Base-by-base conservation (phyloP, 768 basidiomycete species). In the Tylopilus cervinicoccineus region DNA sequence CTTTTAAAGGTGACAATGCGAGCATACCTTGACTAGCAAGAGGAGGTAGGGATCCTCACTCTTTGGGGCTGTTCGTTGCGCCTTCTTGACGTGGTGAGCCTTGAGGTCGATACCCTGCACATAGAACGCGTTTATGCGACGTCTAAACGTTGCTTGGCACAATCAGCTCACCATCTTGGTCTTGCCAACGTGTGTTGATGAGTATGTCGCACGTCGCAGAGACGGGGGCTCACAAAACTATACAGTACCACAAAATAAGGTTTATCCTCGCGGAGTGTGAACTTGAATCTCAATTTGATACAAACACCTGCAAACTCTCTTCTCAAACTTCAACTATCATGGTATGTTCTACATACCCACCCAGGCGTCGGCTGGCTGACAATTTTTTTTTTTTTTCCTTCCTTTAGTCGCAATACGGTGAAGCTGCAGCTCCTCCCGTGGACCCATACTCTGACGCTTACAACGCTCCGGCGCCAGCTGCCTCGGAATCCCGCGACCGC, bases 31-130 rank as follows among this genome's bases (percentile, higher is more conserved):
- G 74, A 98, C 96, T 54, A 99, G 85, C 64, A 98, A 81, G 63
- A 96, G 84, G 62, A 99, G 83, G 77, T 99, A 98, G 16, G 95
- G 95, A 74, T 99, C 96, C 88, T 97, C 92, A 71, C 92, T 95
- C 79, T 90, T 91, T 70, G 96, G 96, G 55, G 91, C 91, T 60
- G 88, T 88, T 56, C 96, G 85, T 66, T 82, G 76, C 61, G 93
- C 84, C 82, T 96, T 97, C 86, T 89, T 95, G 84, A 96, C 94
- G 84, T 99, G 95, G 80, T 98, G 95, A 72, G 78, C 76, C 71
- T 79, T 78, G 74, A 97, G 82, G 76, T 96, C 93, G 74, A 96
- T 95, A 86, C 93, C 93, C 93, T 91, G 68, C 13, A 32, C 38
- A 51, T 20, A 16, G 2, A 37, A 29, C 22, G 20, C 44, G 38